A percentile compares a stretch with the other conserved stretches of the same genome.
These are phyloP conservation scores for Artemisia princeps DNA, from an alignment of 140 eudicot species.

Conservation along the genomic window DNA sequence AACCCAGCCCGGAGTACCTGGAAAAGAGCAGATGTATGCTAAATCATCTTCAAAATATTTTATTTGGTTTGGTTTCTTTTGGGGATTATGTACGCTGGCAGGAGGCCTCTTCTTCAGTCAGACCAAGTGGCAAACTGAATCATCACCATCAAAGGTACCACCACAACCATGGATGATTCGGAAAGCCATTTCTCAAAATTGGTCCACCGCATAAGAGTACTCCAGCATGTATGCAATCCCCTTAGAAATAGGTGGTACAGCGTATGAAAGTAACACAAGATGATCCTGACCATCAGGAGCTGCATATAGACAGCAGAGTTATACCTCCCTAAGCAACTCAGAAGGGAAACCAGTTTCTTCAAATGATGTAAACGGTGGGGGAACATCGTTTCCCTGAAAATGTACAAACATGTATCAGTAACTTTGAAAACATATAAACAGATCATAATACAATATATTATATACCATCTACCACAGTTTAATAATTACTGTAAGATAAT, in stretches of 20 bases:
- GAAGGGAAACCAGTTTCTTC: slow-evolving; percentile 75
- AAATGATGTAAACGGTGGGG: slow-evolving; percentile 75
- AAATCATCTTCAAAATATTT: slow-evolving; percentile 19
- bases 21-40: slow-evolving; percentile 24
- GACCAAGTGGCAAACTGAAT: slow-evolving; percentile 83
- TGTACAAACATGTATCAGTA: slow-evolving; percentile 20
- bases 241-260: slow-evolving; percentile 19
- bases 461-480: slow-evolving; percentile 5
- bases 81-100: slow-evolving; percentile 20
- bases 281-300: slow-evolving; percentile 25
- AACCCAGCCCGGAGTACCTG: slow-evolving; percentile 84
- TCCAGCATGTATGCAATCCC: slow-evolving; percentile 55
- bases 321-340: slow-evolving; percentile 84
- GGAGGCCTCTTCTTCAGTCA: slow-evolving; percentile 63
- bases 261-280: slow-evolving; percentile 23
- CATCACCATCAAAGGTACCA: slow-evolving; percentile 54
- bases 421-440: slow-evolving; percentile 1
- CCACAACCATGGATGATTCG: slow-evolving; percentile 62
- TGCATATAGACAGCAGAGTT: slow-evolving; percentile 24
- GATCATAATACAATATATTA: background rate
- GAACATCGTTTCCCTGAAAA: slow-evolving; percentile 70
- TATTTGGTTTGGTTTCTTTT: slow-evolving; percentile 25
- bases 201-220: slow-evolving; percentile 62
- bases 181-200: slow-evolving; percentile 51
- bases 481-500: background rate